Percentiles rank a stretch among this genome's conserved stretches.
Conservation (phyloP, 2,329 filamentous ascomycete genomes). For the Orbilia ellipsospora region DNA sequence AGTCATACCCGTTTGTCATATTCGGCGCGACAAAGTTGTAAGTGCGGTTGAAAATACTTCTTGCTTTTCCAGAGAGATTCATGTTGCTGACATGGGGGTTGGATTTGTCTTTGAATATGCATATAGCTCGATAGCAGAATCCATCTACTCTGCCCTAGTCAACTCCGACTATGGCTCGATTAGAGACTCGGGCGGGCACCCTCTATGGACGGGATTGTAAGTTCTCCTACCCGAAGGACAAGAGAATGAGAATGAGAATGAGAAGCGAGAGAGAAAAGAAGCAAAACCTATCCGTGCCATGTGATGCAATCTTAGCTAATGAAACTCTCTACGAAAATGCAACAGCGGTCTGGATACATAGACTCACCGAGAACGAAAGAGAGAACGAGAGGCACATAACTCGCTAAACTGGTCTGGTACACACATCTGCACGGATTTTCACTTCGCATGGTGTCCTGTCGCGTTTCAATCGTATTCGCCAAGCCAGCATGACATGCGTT, state of each 20-base stretch:
- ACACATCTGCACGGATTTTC: conserved; percentile 32
- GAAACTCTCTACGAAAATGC: conserved; percentile 37
- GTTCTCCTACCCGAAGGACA: conserved; percentile 21
- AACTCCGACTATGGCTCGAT: conserved; percentile 54
- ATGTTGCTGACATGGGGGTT: conserved; percentile 23
- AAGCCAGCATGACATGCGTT: conserved; percentile 55
- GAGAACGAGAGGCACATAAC: not conserved
- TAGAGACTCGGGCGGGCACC: conserved; percentile 51
- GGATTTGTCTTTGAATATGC: conserved; percentile 3
- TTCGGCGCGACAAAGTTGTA: conserved; percentile 53
- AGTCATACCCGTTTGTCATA: conserved; percentile 52
- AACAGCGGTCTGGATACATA: conserved; percentile 55
- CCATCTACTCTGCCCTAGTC: conserved; percentile 52
- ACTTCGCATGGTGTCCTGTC: conserved; percentile 25
- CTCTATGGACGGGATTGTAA: conserved; percentile 55
- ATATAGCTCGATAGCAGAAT: conserved; percentile 48
- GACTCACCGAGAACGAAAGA: conserved; percentile 36
- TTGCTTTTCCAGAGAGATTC: not conserved
- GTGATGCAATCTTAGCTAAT: conserved; percentile 51
- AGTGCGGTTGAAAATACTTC: not conserved
- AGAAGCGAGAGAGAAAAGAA: conserved; percentile 12
- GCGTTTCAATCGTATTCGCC: conserved; percentile 52
- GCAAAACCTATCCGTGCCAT: conserved; percentile 27
- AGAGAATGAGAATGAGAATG: no score
- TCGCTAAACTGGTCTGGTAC: conserved; percentile 52